These are phyloP conservation scores for Bertia moriformis DNA, from an alignment of 2,329 filamentous ascomycete species.

Conservation along the genomic window DNA sequence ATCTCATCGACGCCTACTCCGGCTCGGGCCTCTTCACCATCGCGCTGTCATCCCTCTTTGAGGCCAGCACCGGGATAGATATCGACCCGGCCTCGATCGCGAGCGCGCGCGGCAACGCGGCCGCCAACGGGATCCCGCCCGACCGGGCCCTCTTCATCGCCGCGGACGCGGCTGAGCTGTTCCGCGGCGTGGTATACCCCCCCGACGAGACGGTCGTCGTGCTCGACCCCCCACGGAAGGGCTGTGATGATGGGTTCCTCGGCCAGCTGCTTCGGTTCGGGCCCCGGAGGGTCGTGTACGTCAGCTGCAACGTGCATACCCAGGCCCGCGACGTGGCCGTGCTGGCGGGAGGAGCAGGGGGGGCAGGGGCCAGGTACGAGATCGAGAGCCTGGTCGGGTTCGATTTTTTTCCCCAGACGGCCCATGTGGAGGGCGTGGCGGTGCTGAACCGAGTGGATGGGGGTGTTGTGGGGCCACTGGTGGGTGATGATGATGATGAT, in stretches of 20 bases:
- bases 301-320: constrained; percentile 95
- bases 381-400: constrained; percentile 87
- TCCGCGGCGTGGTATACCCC: constrained; percentile 50
- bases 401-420: constrained; percentile 89
- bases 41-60: constrained; percentile 72
- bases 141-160: constrained; percentile 71
- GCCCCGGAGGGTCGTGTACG: constrained; percentile 73
- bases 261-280: constrained; percentile 65
- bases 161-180: constrained; percentile 74
- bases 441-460: constrained; percentile 43
- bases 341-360: constrained; percentile 56
- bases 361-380: constrained; percentile 45
- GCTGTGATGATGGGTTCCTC: constrained; percentile 76
- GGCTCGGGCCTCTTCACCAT: constrained; percentile 96
- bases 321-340: constrained; percentile 87
- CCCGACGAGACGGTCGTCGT: constrained; percentile 80
- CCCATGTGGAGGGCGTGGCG: constrained; percentile 55
- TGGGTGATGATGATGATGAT: too few relatives aligned
- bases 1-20: constrained; percentile 94
- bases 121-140: constrained; percentile 53
- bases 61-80: constrained; percentile 78
- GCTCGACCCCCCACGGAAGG: constrained; percentile 90
- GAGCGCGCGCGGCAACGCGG: constrained; percentile 66
- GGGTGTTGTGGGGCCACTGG: too few relatives aligned
- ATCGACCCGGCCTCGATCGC: constrained; percentile 67